Evolutionary conservation across 768 basidiomycete species (phyloP).

Genomic region (Scleroderma bovista): DNA sequence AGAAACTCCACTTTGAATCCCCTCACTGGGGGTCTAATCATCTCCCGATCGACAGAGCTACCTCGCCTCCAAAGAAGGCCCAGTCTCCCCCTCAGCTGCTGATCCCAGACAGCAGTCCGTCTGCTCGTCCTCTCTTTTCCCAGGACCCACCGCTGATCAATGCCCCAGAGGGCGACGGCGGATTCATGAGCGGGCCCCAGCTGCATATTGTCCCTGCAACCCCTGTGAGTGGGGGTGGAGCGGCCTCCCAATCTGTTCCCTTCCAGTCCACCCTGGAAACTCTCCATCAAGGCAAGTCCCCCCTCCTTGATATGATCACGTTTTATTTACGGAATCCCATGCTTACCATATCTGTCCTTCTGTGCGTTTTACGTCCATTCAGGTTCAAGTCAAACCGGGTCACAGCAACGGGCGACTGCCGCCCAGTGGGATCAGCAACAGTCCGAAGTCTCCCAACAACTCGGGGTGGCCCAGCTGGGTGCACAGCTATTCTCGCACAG

Average conservation of each 20-base stretch:
- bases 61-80: slow-evolving; percentile 45
- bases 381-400: slow-evolving; percentile 27
- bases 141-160: slow-evolving; percentile 50
- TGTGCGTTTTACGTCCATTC: slow-evolving; percentile 23
- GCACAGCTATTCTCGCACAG: slow-evolving; percentile 30
- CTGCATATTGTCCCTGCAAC: slow-evolving; percentile 82
- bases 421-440: slow-evolving; percentile 32
- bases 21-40: slow-evolving; percentile 51
- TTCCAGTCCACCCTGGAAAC: slow-evolving; percentile 49
- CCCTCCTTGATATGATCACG: slow-evolving; percentile 22
- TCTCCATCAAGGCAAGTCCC: slow-evolving; percentile 48
- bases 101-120: slow-evolving; percentile 52
- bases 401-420: slow-evolving; percentile 31
- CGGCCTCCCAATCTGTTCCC: slow-evolving; percentile 38
- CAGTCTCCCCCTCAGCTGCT: slow-evolving; percentile 58
- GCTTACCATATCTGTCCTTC: slow-evolving; percentile 23
- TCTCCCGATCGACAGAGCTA: slow-evolving; percentile 37
- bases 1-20: slow-evolving; percentile 59
- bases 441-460: slow-evolving; percentile 24
- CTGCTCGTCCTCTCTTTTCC: slow-evolving; percentile 30
- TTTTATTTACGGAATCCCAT: slow-evolving; percentile 27
- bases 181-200: slow-evolving; percentile 48
- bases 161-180: slow-evolving; percentile 54
- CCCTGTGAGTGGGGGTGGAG: slow-evolving; percentile 61
- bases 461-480: slow-evolving; percentile 24